Conservation (phyloP, 2,329 filamentous ascomycete species). For the Cladophialophora chaetospira region DNA sequence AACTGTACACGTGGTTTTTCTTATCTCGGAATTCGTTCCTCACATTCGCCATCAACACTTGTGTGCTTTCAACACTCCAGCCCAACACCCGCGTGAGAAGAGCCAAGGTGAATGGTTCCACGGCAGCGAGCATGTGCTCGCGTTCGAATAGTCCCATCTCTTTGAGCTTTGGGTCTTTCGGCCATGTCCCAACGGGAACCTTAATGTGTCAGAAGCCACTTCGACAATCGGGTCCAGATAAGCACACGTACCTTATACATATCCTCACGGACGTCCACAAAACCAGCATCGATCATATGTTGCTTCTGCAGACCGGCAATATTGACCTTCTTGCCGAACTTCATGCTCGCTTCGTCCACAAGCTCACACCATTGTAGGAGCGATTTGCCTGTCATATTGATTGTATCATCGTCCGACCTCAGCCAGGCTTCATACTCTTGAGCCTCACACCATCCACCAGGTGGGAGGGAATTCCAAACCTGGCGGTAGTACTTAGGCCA, state of each 20-base stretch:
- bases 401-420: not conserved
- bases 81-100: constrained; percentile 37
- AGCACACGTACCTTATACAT: too few species aligned
- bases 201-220: too few species aligned
- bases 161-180: constrained; percentile 34
- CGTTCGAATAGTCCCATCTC: constrained; percentile 35
- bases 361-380: constrained; percentile 31
- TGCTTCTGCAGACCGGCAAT: constrained; percentile 37
- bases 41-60: constrained; percentile 18
- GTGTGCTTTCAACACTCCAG: constrained; percentile 27
- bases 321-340: constrained; percentile 26
- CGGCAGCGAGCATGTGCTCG: constrained; percentile 35
- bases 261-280: constrained; percentile 36
- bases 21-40: constrained; percentile 19
- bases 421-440: not conserved
- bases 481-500: not conserved
- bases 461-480: not conserved
- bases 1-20: constrained; percentile 21
- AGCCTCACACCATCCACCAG: constrained; percentile 23
- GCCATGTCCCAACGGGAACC: constrained; percentile 38
- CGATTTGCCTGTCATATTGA: constrained; percentile 5
- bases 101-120: constrained; percentile 38
- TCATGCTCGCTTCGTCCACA: not conserved
- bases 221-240: too few species aligned
- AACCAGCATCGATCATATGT: constrained; percentile 36